phyloP scores from a whole-genome alignment of 441 rosid genomes.

The Erodium moschatum region DNA sequence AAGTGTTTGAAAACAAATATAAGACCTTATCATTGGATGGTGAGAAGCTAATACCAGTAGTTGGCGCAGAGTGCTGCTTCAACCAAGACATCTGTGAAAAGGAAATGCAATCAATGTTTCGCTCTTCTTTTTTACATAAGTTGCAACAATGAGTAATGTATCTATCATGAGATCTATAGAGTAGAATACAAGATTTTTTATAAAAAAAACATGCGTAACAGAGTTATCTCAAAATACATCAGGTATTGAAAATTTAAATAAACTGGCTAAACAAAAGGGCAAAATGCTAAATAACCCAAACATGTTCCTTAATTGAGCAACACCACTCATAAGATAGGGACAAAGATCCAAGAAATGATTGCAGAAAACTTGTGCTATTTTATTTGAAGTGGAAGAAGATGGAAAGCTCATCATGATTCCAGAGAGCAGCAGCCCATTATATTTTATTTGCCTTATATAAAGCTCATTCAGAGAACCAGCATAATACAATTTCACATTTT shows the following conservation, averaged over 20 bases:
- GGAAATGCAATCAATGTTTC: slow-evolving; percentile 18
- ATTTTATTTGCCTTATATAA: background rate
- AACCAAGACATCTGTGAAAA: slow-evolving; percentile 73
- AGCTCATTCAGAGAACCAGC: slow-evolving; percentile 12
- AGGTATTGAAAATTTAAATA: background rate
- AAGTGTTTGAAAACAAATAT: slow-evolving; percentile 12
- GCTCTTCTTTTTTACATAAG: background rate
- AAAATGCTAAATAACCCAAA: background rate
- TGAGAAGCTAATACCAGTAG: slow-evolving; percentile 84
- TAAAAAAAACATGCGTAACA: background rate
- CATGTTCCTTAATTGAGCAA: background rate
- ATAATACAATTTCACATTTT: background rate
- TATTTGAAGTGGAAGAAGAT: background rate
- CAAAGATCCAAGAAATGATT: background rate
- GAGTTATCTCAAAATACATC: background rate
- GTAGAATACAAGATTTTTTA: background rate
- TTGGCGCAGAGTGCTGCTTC: slow-evolving; percentile 90
- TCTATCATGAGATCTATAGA: slow-evolving; percentile 3
- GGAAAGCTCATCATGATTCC: background rate
- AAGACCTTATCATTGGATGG: slow-evolving; percentile 89
- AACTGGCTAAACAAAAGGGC: background rate
- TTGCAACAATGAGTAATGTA: background rate
- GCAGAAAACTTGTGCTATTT: background rate
- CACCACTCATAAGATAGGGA: background rate
- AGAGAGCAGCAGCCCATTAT: background rate